Percentiles rank a stretch among this genome's conserved stretches.
Conservation (phyloP, 164 flowering plant species). For the Umbellularia californica region DNA sequence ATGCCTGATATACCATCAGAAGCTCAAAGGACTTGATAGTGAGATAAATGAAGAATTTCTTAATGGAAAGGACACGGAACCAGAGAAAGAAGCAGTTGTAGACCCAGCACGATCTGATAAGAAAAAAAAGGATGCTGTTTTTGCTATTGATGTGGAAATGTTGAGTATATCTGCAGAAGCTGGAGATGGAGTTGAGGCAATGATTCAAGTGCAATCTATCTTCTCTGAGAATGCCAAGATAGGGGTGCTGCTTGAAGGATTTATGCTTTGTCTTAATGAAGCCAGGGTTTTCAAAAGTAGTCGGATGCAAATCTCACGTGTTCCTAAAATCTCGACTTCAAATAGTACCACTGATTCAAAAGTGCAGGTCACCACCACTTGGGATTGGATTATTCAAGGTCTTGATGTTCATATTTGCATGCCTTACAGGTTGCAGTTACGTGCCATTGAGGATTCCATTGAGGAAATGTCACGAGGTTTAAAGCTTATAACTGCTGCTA, state of each 20-base stretch:
- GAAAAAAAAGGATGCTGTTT: slow-evolving; percentile 71
- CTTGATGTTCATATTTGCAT: slow-evolving; percentile 89
- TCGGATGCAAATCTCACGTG: slow-evolving; percentile 93
- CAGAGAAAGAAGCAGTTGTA: slow-evolving; percentile 32
- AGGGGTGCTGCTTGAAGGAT: slow-evolving; percentile 95
- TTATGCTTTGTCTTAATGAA: slow-evolving; percentile 66
- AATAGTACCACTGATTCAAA: slow-evolving; percentile 38
- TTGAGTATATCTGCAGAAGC: slow-evolving; percentile 74
- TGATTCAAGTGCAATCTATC: slow-evolving; percentile 67
- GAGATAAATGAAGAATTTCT: slow-evolving; percentile 26
- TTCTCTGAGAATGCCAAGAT: slow-evolving; percentile 89
- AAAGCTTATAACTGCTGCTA: slow-evolving; percentile 72
- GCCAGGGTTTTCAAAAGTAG: slow-evolving; percentile 77
- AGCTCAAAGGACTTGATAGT: slow-evolving; percentile 36
- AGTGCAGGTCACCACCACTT: slow-evolving; percentile 39
- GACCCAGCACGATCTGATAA: slow-evolving; percentile 45
- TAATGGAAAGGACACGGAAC: slow-evolving; percentile 24
- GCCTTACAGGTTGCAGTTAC: slow-evolving; percentile 90
- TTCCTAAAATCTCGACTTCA: slow-evolving; percentile 52
- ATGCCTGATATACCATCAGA: slow-evolving; percentile 49
- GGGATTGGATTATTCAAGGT: slow-evolving; percentile 99
- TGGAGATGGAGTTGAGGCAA: slow-evolving; percentile 74
- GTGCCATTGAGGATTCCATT: slow-evolving; percentile 95
- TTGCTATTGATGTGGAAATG: slow-evolving; percentile 94
- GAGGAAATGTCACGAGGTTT: slow-evolving; percentile 90